These are phyloP conservation scores for Aspergillus tubingensis DNA, from an alignment of 2,329 filamentous ascomycete genomes.

Conservation along the genomic window DNA sequence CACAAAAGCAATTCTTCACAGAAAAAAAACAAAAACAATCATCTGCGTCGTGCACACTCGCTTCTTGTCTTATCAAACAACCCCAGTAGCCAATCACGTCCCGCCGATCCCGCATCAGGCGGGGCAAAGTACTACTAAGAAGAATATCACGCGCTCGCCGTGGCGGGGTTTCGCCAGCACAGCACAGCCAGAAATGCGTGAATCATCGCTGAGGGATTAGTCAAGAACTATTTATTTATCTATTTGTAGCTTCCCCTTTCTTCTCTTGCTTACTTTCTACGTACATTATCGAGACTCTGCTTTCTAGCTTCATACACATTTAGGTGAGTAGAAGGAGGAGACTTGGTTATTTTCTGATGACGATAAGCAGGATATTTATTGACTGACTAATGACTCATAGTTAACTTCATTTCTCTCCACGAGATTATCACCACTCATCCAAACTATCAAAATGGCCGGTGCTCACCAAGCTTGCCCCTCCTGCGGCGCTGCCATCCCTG, in stretches of 20 bases:
- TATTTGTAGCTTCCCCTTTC: not conserved
- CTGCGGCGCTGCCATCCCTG: constrained; percentile 27
- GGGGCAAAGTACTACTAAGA: not conserved
- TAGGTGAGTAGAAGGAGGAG: not conserved
- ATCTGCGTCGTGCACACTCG: not conserved
- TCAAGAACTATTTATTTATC: no score
- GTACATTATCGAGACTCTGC: not conserved
- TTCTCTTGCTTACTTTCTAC: not conserved
- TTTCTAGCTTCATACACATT: not conserved
- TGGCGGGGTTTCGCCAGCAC: not conserved
- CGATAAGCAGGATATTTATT: not conserved
- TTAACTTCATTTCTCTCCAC: not conserved
- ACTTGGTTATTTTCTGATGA: not conserved
- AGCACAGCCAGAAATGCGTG: not conserved
- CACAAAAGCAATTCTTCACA: no score
- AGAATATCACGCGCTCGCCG: not conserved
- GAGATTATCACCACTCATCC: not conserved
- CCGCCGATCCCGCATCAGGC: not conserved
- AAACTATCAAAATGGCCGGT: constrained; percentile 21
- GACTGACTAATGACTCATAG: not conserved
- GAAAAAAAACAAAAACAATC: not conserved
- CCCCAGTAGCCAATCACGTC: not conserved
- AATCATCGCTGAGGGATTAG: not conserved
- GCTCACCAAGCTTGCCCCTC: constrained; percentile 28
- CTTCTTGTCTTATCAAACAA: not conserved